Conservation (phyloP, 169 alveolate species). For the Neospora caninum region DNA sequence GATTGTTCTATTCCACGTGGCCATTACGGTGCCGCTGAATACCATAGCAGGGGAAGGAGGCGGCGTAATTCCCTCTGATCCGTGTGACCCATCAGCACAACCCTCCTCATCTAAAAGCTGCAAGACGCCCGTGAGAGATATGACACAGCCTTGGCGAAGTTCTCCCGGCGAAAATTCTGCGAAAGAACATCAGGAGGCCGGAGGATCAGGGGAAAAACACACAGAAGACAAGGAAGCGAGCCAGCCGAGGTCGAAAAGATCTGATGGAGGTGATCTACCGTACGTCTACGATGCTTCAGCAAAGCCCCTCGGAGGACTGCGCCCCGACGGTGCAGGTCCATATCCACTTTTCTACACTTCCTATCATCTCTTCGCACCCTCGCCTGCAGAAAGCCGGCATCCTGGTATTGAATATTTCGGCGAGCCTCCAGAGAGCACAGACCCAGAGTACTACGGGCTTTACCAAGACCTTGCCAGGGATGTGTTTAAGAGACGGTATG, state of each 20-base stretch:
- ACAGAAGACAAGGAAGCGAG: background rate
- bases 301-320: background rate
- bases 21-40: background rate
- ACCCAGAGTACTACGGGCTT: background rate
- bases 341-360: conserved; percentile 35
- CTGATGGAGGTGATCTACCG: background rate
- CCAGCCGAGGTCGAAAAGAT: background rate
- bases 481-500: background rate
- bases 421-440: conserved; percentile 13
- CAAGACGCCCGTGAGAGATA: background rate
- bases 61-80: conserved; percentile 13
- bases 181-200: background rate
- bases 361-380: conserved; percentile 15
- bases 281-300: conserved; percentile 10
- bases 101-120: background rate
- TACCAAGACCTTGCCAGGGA: conserved; percentile 12
- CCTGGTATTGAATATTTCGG: conserved; percentile 41
- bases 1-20: background rate
- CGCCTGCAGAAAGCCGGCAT: background rate
- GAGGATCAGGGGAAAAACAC: background rate
- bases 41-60: background rate
- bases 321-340: background rate
- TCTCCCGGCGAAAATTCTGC: background rate
- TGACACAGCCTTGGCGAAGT: background rate
- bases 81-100: background rate